Base-by-base conservation (phyloP, 768 basidiomycete species). In the Amyloporia xantha region DNA sequence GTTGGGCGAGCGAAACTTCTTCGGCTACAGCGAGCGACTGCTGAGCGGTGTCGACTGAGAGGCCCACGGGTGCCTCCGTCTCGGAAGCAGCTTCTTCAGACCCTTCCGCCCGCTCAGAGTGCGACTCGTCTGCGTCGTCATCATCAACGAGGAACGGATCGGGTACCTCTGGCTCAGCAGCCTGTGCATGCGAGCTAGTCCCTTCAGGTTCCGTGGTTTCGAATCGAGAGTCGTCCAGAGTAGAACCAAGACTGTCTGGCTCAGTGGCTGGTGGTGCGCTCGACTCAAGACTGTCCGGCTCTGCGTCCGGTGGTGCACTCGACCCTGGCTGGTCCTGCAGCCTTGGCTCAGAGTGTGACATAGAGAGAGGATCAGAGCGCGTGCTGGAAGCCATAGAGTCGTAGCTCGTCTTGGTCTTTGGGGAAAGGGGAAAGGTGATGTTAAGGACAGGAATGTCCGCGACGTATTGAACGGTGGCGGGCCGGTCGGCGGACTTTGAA, bases 111-210 rank as follows among this genome's bases (percentile, higher is more conserved):
- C 15, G 9, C 13, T 61, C 55, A 4, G 54, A 54, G 17, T 65
- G 59, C 3, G 67, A 68, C 37, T 71, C 71, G 24, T 72, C 70
- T 30, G 75, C 71, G 55, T 83, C 83, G 55, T 83, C 83, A 28
- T 81, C 66, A 15, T 33, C 30, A 33, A 33, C 30, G 43, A 83
- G 68, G 68, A 82, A 84, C 1, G 80, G 79, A 62, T 86, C 72
- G 13, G 79, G 78, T 4, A 73, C 71, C 48, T 76, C 74, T 36
- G 72, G 70, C 58, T 77, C 77, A 37, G 70, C 59, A 12, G 41
- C 47, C 23, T 52, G 37, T 20, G 49, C 47, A 10, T 41, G 48
- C 9, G 38, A 19, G 30, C 35, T 37, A 6, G 43, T 42, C 30
- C 15, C 30, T 12, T 39, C 25, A 9, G 36, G 41, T 15, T 49